Evolutionary conservation across 306 rosid species (phyloP).

Genomic region (Vachellia collinsii): DNA sequence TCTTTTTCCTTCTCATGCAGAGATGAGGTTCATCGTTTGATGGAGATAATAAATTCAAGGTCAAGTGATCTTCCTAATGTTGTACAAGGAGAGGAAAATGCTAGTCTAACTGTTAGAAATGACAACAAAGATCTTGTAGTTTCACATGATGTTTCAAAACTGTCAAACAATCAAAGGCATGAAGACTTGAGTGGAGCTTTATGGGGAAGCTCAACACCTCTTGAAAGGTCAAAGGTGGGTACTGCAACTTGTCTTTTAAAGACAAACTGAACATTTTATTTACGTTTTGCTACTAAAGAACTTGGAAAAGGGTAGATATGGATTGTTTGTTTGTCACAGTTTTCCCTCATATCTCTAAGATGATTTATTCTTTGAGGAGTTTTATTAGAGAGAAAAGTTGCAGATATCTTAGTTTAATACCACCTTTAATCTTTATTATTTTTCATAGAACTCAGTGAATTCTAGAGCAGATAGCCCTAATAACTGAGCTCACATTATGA

Average conservation of each 20-base stretch:
- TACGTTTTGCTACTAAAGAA: not conserved
- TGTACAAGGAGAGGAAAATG: constrained; percentile 45
- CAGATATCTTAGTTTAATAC: not conserved
- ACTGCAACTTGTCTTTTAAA: constrained; percentile 34
- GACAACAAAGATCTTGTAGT: constrained; percentile 44
- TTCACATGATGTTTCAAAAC: constrained; percentile 38
- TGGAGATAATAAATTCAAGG: constrained; percentile 73
- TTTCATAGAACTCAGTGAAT: not conserved
- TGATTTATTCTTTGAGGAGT: not conserved
- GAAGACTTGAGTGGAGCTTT: constrained; percentile 46
- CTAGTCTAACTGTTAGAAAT: constrained; percentile 34
- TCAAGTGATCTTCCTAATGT: constrained; percentile 50
- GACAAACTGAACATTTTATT: constrained; percentile 8
- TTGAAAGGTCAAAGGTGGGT: constrained; percentile 56
- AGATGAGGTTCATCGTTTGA: constrained; percentile 66
- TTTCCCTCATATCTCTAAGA: not conserved
- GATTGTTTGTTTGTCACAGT: not conserved
- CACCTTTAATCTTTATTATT: constrained; percentile 9
- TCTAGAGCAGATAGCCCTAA: not conserved
- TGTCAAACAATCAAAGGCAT: constrained; percentile 45
- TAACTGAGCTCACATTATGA: constrained; percentile 21
- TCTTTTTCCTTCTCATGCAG: constrained; percentile 49
- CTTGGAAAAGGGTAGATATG: not conserved
- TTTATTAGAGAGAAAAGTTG: not conserved
- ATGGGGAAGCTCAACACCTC: constrained; percentile 63